Evolutionary conservation across 768 basidiomycete genomes (phyloP).

Genomic region (Lentinula sp.): DNA sequence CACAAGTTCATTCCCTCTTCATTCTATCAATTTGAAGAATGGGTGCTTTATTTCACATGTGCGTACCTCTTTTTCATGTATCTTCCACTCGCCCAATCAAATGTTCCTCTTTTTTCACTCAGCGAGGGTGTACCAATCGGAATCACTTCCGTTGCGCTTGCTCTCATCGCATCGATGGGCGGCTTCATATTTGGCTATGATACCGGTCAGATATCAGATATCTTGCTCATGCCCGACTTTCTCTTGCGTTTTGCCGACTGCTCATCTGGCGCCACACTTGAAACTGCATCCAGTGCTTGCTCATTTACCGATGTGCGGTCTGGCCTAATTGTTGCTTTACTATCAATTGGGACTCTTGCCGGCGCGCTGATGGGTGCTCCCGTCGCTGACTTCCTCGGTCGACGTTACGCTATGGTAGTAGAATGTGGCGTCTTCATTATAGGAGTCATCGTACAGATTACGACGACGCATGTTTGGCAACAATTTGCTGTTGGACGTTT

Average conservation of each 20-base stretch:
- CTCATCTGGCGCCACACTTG: conserved; percentile 19
- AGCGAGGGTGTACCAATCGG: conserved; percentile 61
- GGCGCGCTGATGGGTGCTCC: conserved; percentile 59
- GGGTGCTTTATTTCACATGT: conserved; percentile 11
- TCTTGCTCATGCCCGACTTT: conserved; percentile 69
- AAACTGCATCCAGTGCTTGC: conserved; percentile 31
- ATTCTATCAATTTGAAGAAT: background rate
- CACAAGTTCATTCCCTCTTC: background rate
- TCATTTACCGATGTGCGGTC: conserved; percentile 49
- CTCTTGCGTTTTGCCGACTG: conserved; percentile 56
- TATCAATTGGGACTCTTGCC: conserved; percentile 64
- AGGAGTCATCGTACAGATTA: conserved; percentile 57
- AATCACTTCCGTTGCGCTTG: conserved; percentile 56
- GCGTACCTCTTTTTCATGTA: background rate
- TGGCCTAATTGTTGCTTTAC: conserved; percentile 63
- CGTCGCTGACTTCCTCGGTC: conserved; percentile 58
- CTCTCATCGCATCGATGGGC: conserved; percentile 65
- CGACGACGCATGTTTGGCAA: conserved; percentile 47
- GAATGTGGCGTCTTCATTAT: conserved; percentile 54
- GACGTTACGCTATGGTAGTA: conserved; percentile 57
- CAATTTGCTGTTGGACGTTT: conserved; percentile 65
- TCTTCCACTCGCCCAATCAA: background rate
- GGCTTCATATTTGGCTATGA: conserved; percentile 68
- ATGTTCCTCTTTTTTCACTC: background rate
- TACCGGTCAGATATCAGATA: conserved; percentile 75